phyloP scores from a whole-genome alignment of 371 early-diverging fungal genomes.

The Batkoa obscura region DNA sequence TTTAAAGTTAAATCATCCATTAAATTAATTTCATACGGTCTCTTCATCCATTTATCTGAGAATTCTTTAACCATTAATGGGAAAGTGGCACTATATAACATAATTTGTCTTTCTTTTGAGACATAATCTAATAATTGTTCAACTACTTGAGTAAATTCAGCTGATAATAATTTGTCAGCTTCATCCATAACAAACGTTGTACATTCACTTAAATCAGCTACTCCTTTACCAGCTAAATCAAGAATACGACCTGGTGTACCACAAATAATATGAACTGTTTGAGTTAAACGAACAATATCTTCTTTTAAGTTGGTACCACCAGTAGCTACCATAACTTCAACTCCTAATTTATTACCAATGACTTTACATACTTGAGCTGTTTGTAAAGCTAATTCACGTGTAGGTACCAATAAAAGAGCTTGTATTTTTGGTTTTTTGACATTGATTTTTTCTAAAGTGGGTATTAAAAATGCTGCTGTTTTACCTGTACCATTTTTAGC shows the following conservation, averaged over 20 bases:
- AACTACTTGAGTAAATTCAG: constrained; percentile 91
- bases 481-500: constrained; percentile 99
- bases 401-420: constrained; percentile 83
- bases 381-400: constrained; percentile 93
- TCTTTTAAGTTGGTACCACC: constrained; percentile 97
- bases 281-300: constrained; percentile 85
- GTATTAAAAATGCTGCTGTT: constrained; percentile 94
- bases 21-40: constrained; percentile 94
- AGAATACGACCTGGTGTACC: constrained; percentile 96
- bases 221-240: constrained; percentile 77
- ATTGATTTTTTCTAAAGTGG: constrained; percentile 85
- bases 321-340: constrained; percentile 91
- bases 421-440: constrained; percentile 57
- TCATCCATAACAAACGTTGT: constrained; percentile 94
- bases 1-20: constrained; percentile 97
- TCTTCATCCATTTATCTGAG: constrained; percentile 80
- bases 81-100: constrained; percentile 97
- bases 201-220: constrained; percentile 74
- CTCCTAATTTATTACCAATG: constrained; percentile 76
- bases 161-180: constrained; percentile 93
- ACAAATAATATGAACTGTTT: constrained; percentile 86
- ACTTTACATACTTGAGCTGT: constrained; percentile 88
- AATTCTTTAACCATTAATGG: constrained; percentile 90
- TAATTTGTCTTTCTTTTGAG: constrained; percentile 76
- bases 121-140: constrained; percentile 76